Evolutionary conservation across 129 eudicot species (phyloP), one percentile per base, ranked within the genome.

Genomic region (Saposhnikovia divaricata): DNA sequence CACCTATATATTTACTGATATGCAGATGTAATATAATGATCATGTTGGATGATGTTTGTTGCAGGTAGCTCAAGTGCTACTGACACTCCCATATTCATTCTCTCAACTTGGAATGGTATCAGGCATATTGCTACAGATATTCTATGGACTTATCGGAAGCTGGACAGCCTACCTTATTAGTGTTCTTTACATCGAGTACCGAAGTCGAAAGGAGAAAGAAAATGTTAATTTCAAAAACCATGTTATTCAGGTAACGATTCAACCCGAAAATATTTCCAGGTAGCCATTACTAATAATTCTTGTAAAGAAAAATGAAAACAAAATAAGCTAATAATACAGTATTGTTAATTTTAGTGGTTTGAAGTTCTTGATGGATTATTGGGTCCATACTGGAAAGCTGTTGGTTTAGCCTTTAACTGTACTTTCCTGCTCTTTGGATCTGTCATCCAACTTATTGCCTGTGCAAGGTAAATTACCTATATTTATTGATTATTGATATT

Each of bases 21-120:
- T 47, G 50, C 15, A 46, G 50, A 16, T 4, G 59, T 23, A 31
- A 50, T 43, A 39, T 46, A 31, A 2, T n/a, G 14, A 69, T 10
- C 40, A 40, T 39, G 9, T 39, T 50, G 48, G 31, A 14, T 80
- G 9, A 37, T 80, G 14, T 44, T 40, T 66, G 25, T 81, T 91
- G 59, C 61, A 84, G 87, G 84, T 84, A 21, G 84, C 84, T 3
- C 87, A 84, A 81, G 87, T 84, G 78, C 70, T 84, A n/a, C 51
- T 84, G 48, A 81, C 87, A 53, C 77, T 84, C 42, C 87, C 87
- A 43, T 84, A 84, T 40, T 80, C 87, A 14, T 84, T 84, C 27
- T 80, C 87, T 11, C 87, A 84, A 57, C 87, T 84, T 13, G 87
- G 80, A 7, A 71, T 84, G 84, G 45, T 84, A 21, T 84, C 87